Evolutionary conservation across 495 filamentous ascomycete genomes (phyloP), one percentile per base, ranked within the genome.

Genomic region (Hypomontagnella monticulosa): DNA sequence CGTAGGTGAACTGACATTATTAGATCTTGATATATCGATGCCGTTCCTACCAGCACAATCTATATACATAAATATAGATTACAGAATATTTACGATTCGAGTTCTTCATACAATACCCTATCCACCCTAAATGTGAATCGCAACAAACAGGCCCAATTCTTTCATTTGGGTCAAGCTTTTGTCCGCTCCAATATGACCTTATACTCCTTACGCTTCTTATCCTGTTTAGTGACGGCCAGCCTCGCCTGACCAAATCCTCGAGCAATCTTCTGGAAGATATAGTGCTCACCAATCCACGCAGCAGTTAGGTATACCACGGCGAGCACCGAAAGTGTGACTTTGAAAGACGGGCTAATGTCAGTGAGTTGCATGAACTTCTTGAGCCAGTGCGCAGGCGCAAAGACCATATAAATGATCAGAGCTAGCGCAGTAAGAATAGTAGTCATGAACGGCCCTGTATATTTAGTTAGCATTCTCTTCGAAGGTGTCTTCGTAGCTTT

Each of bases 201-300:
- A 72, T 97, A 97, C 75, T 88, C 80, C 74, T 97, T 97, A 61
- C 92, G 81, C 70, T 88, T 86, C 78, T 96, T 97, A 30, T 79
- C 75, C 67, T 79, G 77, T 53, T 81, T 82, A 0, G 85, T 85
- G 46, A 92, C 20, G 4, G 70, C 73, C 40, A 80, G 71, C 69
- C 85, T 88, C 18, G 83, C 49, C 30, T 75, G 78, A 10, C 92
- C 91, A 47, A 97, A 69, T 7, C 81, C 73, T 56, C 85, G 85
- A n/a, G 92, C 89, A 50, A 97, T 69, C 51, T 76, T 72, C 36
- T 88, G 88, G 49, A 97, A 91, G 15, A 93, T 15, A 43, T 80
- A 80, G 19, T 85, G 81, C 74, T 99, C 95, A 8, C 86, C 86
- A 16, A 83, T 60, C 85, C 88, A 94, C 1, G 91, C 84, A 12